Evolutionary conservation across 2,329 filamentous ascomycete genomes (phyloP).

Genomic region (Endothia cerciana): DNA sequence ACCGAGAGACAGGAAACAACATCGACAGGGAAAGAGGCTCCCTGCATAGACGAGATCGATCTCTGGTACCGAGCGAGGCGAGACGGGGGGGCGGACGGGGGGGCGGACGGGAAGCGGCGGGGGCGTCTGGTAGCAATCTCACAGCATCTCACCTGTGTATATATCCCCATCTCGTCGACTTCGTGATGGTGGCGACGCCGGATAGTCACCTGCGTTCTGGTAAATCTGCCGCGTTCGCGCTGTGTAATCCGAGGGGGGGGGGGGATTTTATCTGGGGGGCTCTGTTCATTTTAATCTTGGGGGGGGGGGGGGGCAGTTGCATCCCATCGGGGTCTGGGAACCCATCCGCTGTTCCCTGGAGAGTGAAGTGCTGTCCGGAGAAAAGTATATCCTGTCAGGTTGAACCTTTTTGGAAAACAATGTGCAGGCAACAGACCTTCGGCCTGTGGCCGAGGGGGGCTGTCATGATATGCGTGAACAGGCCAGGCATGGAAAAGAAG

Average conservation of each 20-base stretch:
- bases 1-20: constrained; percentile 3
- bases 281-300: too few relatives aligned
- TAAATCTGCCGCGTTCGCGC: background rate
- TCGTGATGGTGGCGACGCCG: constrained; percentile 7
- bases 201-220: too few relatives aligned
- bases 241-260: background rate
- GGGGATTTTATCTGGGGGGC: too few relatives aligned
- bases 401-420: background rate
- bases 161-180: constrained; percentile 18
- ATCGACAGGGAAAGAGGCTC: constrained; percentile 10
- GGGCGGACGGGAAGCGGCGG: too few relatives aligned
- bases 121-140: constrained; percentile 2
- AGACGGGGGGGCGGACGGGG: too few relatives aligned
- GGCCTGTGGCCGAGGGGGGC: constrained; percentile 4
- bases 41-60: constrained; percentile 17
- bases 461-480: constrained; percentile 2
- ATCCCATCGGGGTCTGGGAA: too few relatives aligned
- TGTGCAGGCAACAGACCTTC: background rate
- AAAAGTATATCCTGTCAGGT: too few relatives aligned
- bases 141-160: constrained; percentile 2
- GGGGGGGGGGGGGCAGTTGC: too few relatives aligned
- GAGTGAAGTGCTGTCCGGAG: too few relatives aligned
- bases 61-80: constrained; percentile 19
- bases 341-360: too few relatives aligned
- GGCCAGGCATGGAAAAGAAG: constrained; percentile 9